These are phyloP conservation scores for Debaryomycetaceae sp. DNA, from an alignment of 1,139 yeast genomes.

Conservation along the genomic window DNA sequence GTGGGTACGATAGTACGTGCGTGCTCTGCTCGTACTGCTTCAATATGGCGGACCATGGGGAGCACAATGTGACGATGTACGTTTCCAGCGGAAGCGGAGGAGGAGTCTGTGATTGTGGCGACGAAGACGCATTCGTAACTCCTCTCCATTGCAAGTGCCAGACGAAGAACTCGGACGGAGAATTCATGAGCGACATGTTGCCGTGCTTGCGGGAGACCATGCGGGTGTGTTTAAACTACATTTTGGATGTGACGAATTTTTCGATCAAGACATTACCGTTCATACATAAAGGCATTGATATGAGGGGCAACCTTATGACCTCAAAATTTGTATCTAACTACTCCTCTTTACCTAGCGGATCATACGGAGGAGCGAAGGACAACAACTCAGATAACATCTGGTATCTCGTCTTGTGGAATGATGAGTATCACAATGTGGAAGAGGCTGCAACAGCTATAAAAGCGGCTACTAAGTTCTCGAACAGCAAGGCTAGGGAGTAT, in stretches of 20 bases:
- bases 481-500: conserved; percentile 24
- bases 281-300: conserved; percentile 26
- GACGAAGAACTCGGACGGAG: conserved; percentile 8
- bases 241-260: conserved; percentile 43
- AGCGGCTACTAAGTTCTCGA: conserved; percentile 28
- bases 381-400: conserved; percentile 27
- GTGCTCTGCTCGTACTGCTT: conserved; percentile 70
- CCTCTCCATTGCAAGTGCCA: conserved; percentile 51
- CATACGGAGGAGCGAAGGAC: conserved; percentile 30
- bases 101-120: conserved; percentile 92
- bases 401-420: conserved; percentile 65
- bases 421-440: conserved; percentile 61
- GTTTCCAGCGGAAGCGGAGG: conserved; percentile 46
- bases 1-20: conserved; percentile 74
- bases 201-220: conserved; percentile 28
- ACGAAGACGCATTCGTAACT: conserved; percentile 70
- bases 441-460: conserved; percentile 42
- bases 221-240: conserved; percentile 40
- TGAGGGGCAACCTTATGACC: conserved; percentile 15
- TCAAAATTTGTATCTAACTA: conserved; percentile 24
- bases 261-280: conserved; percentile 34
- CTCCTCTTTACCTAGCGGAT: conserved; percentile 24
- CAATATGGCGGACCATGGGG: conserved; percentile 61
- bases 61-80: conserved; percentile 58
- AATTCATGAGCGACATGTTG: conserved; percentile 8